Evolutionary conservation across 2,329 filamentous ascomycete genomes (phyloP), one percentile per base, ranked within the genome.

Genomic region (Xenoacremonium recifei): DNA sequence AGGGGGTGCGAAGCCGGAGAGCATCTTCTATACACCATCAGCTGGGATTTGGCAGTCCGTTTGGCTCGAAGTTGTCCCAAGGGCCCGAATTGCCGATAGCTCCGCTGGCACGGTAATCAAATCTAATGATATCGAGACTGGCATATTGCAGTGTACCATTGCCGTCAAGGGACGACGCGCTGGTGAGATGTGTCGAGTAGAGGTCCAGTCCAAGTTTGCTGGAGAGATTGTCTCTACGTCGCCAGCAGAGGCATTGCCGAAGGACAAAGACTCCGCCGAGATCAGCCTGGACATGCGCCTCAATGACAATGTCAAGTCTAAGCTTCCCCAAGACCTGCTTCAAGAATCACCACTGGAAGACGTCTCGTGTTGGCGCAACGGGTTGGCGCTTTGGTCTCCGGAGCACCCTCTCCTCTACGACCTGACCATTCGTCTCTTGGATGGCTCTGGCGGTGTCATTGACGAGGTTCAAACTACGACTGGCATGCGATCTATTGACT

Each of bases 331-430:
- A 5, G 54, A 64, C 1, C 45, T 71, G 12, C 47, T 59, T 3
- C 49, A 58, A 19, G 37, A 39, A 6, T 66, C 61, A 2, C 69
- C 67, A 1, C 61, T 66, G 2, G 59, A 60, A 6, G 60, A 73
- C 37, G 42, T 61, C 33, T 58, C 58, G 40, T 67, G 64, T 48
- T 75, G 77, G 79, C 66, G 68, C 6, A 64, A 80, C 23, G 72
- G 72, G 5, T 60, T 84, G n/a, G 81, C 80, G 2, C 67, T 85
- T 4, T 83, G 79, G 79, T 80, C 77, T 1, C 77, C 77, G 0
- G 76, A 81, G 40, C 66, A 77, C 45, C 79, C 79, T 0, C 68
- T 68, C 2, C 70, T 82, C 2, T 83, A 83, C 56, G 73, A 73
- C 48, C 50, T 85, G 5, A 64, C 60, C 0, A 68, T 86, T 21